Evolutionary conservation across 1,139 yeast species (phyloP).

Genomic region (Chernovozyma sophiae-reginae): DNA sequence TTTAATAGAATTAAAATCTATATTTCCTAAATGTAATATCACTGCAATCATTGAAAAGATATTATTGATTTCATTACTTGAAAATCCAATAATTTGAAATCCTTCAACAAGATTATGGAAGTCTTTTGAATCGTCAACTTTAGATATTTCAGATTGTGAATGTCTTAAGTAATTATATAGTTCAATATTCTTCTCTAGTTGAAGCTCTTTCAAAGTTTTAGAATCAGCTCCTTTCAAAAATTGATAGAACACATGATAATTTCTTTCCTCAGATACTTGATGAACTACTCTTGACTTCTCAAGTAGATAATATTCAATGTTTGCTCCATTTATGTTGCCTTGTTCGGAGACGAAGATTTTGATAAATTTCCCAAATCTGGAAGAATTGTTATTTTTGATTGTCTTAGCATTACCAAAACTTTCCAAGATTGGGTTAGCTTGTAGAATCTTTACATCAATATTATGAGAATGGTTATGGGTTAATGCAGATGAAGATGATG

Average conservation of each 20-base stretch:
- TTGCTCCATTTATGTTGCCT: constrained; percentile 79
- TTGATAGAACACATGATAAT: constrained; percentile 92
- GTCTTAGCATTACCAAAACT: constrained; percentile 98
- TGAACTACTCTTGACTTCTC: constrained; percentile 93
- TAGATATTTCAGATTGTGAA: constrained; percentile 53
- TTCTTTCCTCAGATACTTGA: constrained; percentile 74
- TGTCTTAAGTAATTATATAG: constrained; percentile 57
- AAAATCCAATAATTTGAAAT: constrained; percentile 70
- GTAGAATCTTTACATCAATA: constrained; percentile 81
- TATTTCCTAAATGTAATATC: constrained; percentile 81
- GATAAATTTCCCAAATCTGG: constrained; percentile 95
- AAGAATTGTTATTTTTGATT: constrained; percentile 87
- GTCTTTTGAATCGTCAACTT: constrained; percentile 72
- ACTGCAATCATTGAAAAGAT: constrained; percentile 70
- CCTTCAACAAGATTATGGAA: constrained; percentile 61
- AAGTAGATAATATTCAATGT: constrained; percentile 87
- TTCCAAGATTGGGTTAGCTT: constrained; percentile 93
- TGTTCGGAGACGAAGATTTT: constrained; percentile 69
- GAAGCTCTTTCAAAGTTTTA: constrained; percentile 43
- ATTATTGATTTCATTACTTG: constrained; percentile 48
- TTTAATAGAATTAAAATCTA: constrained; percentile 66
- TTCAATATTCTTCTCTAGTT: constrained; percentile 42
- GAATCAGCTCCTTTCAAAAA: constrained; percentile 63
- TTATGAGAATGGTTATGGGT: too few species aligned
- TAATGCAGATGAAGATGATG: background rate